A percentile compares a stretch with the other conserved stretches of the same genome.
These are phyloP conservation scores for Vigna radiata DNA, from an alignment of 306 rosid genomes.

Conservation along the genomic window DNA sequence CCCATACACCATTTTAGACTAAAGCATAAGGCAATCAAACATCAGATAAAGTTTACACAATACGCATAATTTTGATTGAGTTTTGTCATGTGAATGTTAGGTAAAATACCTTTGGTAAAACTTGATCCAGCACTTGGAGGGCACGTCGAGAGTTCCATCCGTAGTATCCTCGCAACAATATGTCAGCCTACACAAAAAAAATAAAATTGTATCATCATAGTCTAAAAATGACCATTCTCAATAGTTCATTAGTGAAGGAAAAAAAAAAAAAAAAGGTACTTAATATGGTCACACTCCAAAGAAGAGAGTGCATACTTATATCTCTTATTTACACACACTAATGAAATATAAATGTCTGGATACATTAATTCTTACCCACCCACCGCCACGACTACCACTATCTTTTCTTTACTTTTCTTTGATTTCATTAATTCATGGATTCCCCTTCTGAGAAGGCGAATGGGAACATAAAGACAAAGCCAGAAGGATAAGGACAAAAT, in stretches of 20 bases:
- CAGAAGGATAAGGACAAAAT: constrained; percentile 53
- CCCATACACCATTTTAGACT: constrained; percentile 24
- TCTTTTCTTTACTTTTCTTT: too few relatives aligned
- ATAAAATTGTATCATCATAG: constrained; percentile 3
- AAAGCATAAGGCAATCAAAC: constrained; percentile 14
- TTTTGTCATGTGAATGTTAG: constrained; percentile 5
- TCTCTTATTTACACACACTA: constrained; percentile 22
- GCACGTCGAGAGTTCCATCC: constrained; percentile 90
- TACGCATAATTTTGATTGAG: constrained; percentile 16
- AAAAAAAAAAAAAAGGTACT: background rate
- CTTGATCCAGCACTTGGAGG: constrained; percentile 69
- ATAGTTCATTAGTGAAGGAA: background rate
- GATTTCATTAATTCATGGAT: background rate
- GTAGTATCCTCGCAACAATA: constrained; percentile 77
- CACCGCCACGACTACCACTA: too few relatives aligned
- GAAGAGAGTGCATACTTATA: background rate
- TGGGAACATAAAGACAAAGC: constrained; percentile 19
- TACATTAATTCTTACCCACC: background rate
- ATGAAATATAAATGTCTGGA: constrained; percentile 1
- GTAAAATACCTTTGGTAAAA: constrained; percentile 83
- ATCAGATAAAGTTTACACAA: background rate
- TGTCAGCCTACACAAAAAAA: constrained; percentile 73
- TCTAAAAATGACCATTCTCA: constrained; percentile 15
- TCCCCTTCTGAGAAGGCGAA: constrained; percentile 33
- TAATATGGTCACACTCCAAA: constrained; percentile 9